Percentiles rank a stretch among this genome's conserved stretches.
phyloP scores from a whole-genome alignment of 768 basidiomycete species.

The Aureoboletus auriporus region DNA sequence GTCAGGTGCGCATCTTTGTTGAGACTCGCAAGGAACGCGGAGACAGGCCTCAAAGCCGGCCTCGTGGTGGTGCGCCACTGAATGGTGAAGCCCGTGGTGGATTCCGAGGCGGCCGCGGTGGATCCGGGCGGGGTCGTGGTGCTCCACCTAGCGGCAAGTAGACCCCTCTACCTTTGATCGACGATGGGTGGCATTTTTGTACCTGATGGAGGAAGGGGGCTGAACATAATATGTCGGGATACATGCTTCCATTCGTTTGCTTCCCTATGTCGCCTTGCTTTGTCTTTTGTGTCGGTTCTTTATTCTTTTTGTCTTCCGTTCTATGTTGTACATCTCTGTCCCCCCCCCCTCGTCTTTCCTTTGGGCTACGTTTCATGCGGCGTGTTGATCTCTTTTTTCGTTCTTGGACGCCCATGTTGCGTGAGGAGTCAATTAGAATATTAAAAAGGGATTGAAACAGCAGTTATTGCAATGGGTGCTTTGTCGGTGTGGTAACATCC shows the following conservation, averaged over 20 bases:
- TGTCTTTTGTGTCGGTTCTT: conserved; percentile 3
- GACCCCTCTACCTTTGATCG: neutral
- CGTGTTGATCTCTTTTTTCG: conserved; percentile 4
- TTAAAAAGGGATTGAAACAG: neutral
- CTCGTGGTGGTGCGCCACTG: conserved; percentile 57
- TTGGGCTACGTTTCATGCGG: conserved; percentile 11
- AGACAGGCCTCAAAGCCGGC: conserved; percentile 64
- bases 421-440: conserved; percentile 23
- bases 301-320: neutral
- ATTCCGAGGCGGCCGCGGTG: conserved; percentile 44
- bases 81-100: conserved; percentile 47
- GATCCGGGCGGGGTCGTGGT: conserved; percentile 41
- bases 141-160: conserved; percentile 28
- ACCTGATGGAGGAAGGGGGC: neutral
- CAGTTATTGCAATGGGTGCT: no score
- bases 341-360: conserved; percentile 4
- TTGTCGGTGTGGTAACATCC: no score
- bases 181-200: conserved; percentile 1
- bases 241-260: conserved; percentile 9
- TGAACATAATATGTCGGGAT: conserved; percentile 8
- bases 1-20: conserved; percentile 59
- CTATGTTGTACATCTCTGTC: conserved; percentile 13
- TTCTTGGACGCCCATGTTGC: conserved; percentile 18
- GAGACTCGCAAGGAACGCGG: conserved; percentile 91
- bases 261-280: conserved; percentile 14